A percentile compares a stretch with the other conserved stretches of the same genome.
Conservation (phyloP, 305 asterid species). For the Rubia balearica region DNA sequence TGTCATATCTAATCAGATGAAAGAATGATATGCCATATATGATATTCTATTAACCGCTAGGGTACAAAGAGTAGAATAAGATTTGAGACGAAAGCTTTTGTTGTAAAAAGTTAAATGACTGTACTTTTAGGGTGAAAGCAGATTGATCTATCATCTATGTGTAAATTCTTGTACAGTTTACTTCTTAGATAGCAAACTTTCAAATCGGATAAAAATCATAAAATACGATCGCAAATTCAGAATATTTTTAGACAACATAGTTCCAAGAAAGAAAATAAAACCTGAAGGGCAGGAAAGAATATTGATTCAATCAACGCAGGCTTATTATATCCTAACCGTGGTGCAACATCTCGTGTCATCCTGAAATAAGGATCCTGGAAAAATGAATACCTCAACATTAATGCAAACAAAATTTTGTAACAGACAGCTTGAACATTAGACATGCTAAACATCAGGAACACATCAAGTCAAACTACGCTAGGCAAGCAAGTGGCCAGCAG, state of each 20-base stretch:
- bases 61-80: background rate
- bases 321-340: conserved; percentile 79
- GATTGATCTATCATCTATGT: background rate
- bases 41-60: background rate
- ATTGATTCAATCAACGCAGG: conserved; percentile 89
- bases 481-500: background rate
- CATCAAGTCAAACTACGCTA: background rate
- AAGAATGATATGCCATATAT: background rate
- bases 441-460: background rate
- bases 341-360: conserved; percentile 98
- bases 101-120: background rate
- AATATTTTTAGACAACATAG: background rate
- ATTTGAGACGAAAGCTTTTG: background rate
- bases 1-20: background rate
- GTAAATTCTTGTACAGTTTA: background rate
- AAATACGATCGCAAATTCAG: background rate
- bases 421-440: background rate
- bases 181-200: background rate
- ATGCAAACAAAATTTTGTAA: background rate
- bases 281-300: conserved; percentile 98
- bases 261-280: conserved; percentile 17
- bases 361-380: conserved; percentile 94
- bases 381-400: background rate
- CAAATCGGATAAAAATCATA: background rate
- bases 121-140: background rate